Evolutionary conservation across 495 filamentous ascomycete species (phyloP).

Genomic region (Neurospora sp.): DNA sequence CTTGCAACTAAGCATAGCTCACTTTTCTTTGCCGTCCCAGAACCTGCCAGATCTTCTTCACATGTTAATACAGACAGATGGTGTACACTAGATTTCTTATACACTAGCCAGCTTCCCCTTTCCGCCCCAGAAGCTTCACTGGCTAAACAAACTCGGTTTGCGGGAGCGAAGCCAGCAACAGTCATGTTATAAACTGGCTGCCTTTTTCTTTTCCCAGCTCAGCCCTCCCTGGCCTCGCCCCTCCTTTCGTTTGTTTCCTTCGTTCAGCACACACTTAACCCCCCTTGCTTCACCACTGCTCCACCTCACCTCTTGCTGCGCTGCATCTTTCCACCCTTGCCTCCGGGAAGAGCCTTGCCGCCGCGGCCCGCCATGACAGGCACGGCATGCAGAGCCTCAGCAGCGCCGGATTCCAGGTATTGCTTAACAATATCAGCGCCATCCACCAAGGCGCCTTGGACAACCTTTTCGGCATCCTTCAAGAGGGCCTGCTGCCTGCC

Average conservation of each 20-base stretch:
- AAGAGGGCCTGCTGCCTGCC: slow-evolving; percentile 40
- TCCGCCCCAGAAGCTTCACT: neutral
- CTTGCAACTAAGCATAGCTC: neutral
- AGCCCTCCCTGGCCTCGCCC: neutral
- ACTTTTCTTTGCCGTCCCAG: neutral
- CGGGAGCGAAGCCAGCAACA: neutral
- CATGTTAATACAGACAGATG: slow-evolving; percentile 7
- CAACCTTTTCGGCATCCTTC: slow-evolving; percentile 35
- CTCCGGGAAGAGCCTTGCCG: neutral
- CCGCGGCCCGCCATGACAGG: slow-evolving; percentile 1
- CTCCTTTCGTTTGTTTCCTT: neutral
- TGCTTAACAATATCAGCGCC: slow-evolving; percentile 43
- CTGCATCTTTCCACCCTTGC: neutral
- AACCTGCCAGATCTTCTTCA: neutral
- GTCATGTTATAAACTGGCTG: neutral
- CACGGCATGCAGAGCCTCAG: neutral
- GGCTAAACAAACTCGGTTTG: neutral
- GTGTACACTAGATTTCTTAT: slow-evolving; percentile 11
- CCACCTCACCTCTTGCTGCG: neutral
- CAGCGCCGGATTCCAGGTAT: slow-evolving; percentile 16
- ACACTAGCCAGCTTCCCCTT: slow-evolving; percentile 3
- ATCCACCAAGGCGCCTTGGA: slow-evolving; percentile 42
- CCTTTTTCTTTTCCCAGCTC: neutral
- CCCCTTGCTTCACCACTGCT: neutral
- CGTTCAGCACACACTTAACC: neutral